Conservation (phyloP, 306 rosid species). For the Cajanus cajan region DNA sequence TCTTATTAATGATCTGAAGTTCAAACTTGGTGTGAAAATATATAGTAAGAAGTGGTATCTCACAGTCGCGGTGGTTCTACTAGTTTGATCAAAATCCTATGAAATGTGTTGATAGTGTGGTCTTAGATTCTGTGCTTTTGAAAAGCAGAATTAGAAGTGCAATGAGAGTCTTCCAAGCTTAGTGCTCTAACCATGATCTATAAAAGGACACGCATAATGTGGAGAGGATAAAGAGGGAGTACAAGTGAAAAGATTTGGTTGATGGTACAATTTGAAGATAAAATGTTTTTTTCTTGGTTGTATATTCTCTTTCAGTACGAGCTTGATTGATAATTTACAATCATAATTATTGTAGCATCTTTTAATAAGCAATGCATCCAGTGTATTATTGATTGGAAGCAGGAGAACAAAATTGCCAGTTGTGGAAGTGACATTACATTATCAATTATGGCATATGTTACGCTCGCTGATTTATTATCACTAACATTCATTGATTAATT, state of each 20-base stretch:
- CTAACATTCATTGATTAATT: not conserved
- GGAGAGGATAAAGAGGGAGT: slow-evolving; percentile 4
- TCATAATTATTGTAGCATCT: slow-evolving; percentile 23
- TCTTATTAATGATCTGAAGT: not conserved
- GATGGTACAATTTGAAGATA: not conserved
- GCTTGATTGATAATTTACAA: slow-evolving; percentile 11
- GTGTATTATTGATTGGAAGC: slow-evolving; percentile 37
- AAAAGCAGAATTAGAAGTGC: not conserved
- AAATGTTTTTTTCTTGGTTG: not conserved
- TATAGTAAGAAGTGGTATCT: not conserved
- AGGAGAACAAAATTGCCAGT: slow-evolving; percentile 37
- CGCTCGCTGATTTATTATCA: not conserved
- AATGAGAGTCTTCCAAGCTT: not conserved
- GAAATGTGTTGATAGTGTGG: not conserved
- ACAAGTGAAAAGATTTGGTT: not conserved
- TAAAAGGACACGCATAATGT: not conserved
- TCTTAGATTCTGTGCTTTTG: not conserved
- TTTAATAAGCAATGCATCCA: not conserved
- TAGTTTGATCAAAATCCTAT: not conserved
- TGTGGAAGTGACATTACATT: slow-evolving; percentile 33
- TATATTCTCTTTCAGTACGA: not conserved
- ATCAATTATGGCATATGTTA: not conserved
- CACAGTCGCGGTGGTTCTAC: not conserved
- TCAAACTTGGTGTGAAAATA: not conserved
- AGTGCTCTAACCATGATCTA: not conserved